phyloP scores from a whole-genome alignment of 2,329 filamentous ascomycete species.

The Monilinia fructigena region DNA sequence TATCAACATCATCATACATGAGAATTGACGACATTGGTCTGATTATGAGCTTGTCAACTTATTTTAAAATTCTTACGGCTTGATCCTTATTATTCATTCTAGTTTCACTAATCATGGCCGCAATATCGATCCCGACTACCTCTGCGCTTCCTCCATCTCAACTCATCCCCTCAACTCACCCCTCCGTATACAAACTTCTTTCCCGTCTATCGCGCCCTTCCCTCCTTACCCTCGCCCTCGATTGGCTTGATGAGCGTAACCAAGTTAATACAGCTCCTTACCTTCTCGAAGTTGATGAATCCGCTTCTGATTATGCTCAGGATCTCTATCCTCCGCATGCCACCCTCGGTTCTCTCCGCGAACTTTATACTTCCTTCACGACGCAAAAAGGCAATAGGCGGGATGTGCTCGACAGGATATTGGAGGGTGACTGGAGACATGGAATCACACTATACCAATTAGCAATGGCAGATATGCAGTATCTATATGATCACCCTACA shows the following conservation, averaged over 20 bases:
- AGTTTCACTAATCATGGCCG: conserved; percentile 7
- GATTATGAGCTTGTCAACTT: not conserved
- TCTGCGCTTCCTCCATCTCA: conserved; percentile 70
- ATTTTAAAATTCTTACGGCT: not conserved
- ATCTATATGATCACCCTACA: conserved; percentile 63
- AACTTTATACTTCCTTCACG: conserved; percentile 61
- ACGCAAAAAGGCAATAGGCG: conserved; percentile 59
- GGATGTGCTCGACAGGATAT: conserved; percentile 61
- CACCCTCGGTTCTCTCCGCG: conserved; percentile 64
- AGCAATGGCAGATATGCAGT: conserved; percentile 66
- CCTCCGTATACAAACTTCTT: conserved; percentile 64
- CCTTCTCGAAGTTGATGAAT: conserved; percentile 46
- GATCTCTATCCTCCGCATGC: conserved; percentile 68
- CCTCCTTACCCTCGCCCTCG: conserved; percentile 68
- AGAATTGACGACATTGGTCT: not conserved
- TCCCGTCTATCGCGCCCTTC: conserved; percentile 69
- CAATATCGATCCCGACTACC: conserved; percentile 65
- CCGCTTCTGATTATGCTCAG: conserved; percentile 55
- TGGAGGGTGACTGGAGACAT: conserved; percentile 67
- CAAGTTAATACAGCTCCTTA: conserved; percentile 59
- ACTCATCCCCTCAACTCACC: conserved; percentile 64
- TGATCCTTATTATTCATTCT: conserved; percentile 5
- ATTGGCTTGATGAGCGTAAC: conserved; percentile 73
- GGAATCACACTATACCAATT: conserved; percentile 65
- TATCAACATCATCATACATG: not conserved